Evolutionary conservation across 169 alveolate genomes (phyloP).

Genomic region (Amoebophrya sp.): DNA sequence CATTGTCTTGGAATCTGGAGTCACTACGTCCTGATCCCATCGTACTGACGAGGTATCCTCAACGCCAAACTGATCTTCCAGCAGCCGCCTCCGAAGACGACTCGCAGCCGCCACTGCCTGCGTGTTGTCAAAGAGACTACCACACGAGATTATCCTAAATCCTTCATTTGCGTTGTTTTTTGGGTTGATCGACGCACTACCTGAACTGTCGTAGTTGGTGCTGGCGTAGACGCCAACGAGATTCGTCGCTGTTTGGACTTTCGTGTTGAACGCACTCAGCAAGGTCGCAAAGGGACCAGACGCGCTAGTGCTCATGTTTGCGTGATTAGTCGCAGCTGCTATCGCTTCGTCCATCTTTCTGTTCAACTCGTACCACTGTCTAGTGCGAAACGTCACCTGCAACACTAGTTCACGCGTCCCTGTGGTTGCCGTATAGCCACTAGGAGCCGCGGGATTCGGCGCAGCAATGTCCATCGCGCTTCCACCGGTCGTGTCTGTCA

Average conservation of each 20-base stretch:
- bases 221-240: background rate
- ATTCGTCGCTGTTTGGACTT: background rate
- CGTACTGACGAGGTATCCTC: too few relatives aligned
- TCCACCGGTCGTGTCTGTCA: background rate
- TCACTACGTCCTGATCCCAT: too few relatives aligned
- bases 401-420: background rate
- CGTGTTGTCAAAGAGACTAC: too few relatives aligned
- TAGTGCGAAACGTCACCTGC: background rate
- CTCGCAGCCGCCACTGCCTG: too few relatives aligned
- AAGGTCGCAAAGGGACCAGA: background rate
- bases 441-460: conserved; percentile 1
- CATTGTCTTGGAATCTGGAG: too few relatives aligned
- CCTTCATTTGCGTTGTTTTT: background rate
- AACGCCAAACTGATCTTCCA: too few relatives aligned
- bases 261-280: background rate
- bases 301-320: background rate
- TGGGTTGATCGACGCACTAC: background rate
- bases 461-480: background rate
- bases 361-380: background rate
- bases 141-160: background rate
- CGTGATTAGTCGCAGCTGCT: background rate
- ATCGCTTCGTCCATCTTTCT: background rate
- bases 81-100: too few relatives aligned
- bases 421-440: background rate
- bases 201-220: background rate